Conservation (phyloP, 2,329 filamentous ascomycete species). For the Xenoacremonium recifei region DNA sequence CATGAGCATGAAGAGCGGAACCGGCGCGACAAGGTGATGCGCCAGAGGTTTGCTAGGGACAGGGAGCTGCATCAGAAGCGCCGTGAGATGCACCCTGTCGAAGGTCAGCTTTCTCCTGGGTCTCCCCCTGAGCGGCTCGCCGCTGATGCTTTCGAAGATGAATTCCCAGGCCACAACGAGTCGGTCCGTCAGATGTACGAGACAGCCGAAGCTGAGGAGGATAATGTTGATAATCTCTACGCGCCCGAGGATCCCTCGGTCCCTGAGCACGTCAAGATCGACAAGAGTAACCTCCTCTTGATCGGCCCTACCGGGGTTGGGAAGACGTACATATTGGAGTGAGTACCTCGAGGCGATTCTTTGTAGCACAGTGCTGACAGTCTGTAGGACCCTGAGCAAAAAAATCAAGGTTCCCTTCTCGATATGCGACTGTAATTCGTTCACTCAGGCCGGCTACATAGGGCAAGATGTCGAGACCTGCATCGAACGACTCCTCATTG, state of each 20-base stretch:
- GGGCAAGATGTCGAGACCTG: conserved; percentile 97
- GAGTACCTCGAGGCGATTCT: conserved; percentile 5
- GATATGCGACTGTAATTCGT: conserved; percentile 92
- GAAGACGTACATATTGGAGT: conserved; percentile 89
- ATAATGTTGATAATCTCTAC: conserved; percentile 43
- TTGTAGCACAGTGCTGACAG: conserved; percentile 23
- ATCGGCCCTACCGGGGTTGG: conserved; percentile 92
- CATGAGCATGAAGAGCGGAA: conserved; percentile 67
- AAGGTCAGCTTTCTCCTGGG: conserved; percentile 58
- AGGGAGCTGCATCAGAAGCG: conserved; percentile 54
- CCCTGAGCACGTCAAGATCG: conserved; percentile 65
- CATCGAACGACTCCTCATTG: conserved; percentile 84
- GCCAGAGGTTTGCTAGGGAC: conserved; percentile 70
- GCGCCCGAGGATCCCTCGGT: conserved; percentile 44
- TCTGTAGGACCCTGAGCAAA: conserved; percentile 77
- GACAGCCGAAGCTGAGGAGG: conserved; percentile 26
- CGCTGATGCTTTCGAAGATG: conserved; percentile 47
- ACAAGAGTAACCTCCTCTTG: conserved; percentile 92
- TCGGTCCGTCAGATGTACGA: conserved; percentile 43
- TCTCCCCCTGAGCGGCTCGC: conserved; percentile 26
- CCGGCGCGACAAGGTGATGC: conserved; percentile 61
- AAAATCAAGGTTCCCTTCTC: conserved; percentile 94
- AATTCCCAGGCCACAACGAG: conserved; percentile 53
- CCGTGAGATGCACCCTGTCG: conserved; percentile 68
- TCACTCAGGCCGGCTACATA: conserved; percentile 96